Evolutionary conservation across 192 early-diverging fungal species (phyloP).

Genomic region (Coemansia sp.): DNA sequence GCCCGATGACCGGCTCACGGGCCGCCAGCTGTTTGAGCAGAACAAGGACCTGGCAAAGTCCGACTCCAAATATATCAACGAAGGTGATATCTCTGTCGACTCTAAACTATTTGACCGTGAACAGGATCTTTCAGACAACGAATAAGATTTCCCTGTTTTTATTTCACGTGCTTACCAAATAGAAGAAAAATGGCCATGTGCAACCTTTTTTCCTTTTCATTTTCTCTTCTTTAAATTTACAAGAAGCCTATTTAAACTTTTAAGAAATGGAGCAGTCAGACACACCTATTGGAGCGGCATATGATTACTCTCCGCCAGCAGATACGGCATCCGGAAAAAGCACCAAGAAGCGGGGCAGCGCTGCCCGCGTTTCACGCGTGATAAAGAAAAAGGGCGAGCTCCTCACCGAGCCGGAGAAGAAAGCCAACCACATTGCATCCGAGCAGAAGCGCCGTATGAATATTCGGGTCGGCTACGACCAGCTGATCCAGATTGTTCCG

Average conservation of each 20-base stretch:
- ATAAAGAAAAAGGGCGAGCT: slow-evolving; percentile 61
- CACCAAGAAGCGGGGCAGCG: not conserved
- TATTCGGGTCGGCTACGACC: slow-evolving; percentile 86
- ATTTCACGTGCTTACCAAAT: slow-evolving; percentile 3
- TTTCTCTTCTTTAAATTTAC: not conserved
- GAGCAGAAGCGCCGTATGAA: slow-evolving; percentile 92
- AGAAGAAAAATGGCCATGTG: not conserved
- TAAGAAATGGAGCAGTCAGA: not conserved
- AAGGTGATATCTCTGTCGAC: slow-evolving; percentile 86
- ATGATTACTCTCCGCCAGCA: not conserved
- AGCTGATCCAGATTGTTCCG: slow-evolving; percentile 84
- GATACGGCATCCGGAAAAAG: not conserved
- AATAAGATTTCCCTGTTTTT: slow-evolving; percentile 43
- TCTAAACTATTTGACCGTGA: slow-evolving; percentile 69
- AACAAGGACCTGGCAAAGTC: slow-evolving; percentile 80
- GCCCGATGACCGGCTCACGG: slow-evolving; percentile 56
- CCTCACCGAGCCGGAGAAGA: slow-evolving; percentile 87
- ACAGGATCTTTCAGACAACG: slow-evolving; percentile 55
- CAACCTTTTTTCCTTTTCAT: not conserved
- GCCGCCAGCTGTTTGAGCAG: slow-evolving; percentile 88
- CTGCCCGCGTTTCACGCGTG: slow-evolving; percentile 7
- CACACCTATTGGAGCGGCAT: not conserved
- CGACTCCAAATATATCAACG: slow-evolving; percentile 76
- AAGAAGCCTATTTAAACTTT: slow-evolving; percentile 1
- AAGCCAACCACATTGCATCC: slow-evolving; percentile 92